Base-by-base conservation (phyloP, 192 early-diverging fungal species). In the Entomortierella chlamydospora region DNA sequence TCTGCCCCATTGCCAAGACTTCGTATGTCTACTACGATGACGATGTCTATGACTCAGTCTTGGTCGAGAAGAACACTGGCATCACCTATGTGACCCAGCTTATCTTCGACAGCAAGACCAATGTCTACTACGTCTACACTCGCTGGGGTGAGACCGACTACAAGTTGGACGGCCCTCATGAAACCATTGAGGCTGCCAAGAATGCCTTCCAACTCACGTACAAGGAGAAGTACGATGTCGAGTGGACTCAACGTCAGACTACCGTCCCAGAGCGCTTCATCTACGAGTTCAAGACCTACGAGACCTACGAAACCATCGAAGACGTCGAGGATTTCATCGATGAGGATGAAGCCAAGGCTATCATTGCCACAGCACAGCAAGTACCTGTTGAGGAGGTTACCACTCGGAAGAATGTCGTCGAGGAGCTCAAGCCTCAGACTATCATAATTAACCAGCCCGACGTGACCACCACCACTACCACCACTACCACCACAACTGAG, bases 21-120 rank as follows among this genome's bases (percentile, higher is more conserved):
- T 50, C 61, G 2, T 64, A 39, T 29, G 70, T 72, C 31, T 72
- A 72, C 55, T 72, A 55, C 45, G 70, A 72, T 41, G 61, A 72
- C 34, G 69, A 71, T 23, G 69, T 71, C n/a, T 71, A 71, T 13
- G 55, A 64, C 50, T 52, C 70, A 13, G 47, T 50, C 15, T 12
- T 72, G 4, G 26, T 22, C 1, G 70, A 72, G 29, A 57, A 54
- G 34, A 20, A 30, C 17, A 70, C 68, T 43, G 68, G 68, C 22
- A 34, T 49, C 17, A 61, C 57, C 9, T 39, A 70, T 23, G 58
- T 70, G 1, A 61, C 58, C 4, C 68, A 67, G 42, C 42, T 67
- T 0, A 52, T 67, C 31, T 67, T 45, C 55, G 22, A 67, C 55
- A 57, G 6, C 26, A 15, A 55, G 53, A 42, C 29, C 29, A 11